Conservation (phyloP, 2,329 filamentous ascomycete species). For the Elsinoe batatas region DNA sequence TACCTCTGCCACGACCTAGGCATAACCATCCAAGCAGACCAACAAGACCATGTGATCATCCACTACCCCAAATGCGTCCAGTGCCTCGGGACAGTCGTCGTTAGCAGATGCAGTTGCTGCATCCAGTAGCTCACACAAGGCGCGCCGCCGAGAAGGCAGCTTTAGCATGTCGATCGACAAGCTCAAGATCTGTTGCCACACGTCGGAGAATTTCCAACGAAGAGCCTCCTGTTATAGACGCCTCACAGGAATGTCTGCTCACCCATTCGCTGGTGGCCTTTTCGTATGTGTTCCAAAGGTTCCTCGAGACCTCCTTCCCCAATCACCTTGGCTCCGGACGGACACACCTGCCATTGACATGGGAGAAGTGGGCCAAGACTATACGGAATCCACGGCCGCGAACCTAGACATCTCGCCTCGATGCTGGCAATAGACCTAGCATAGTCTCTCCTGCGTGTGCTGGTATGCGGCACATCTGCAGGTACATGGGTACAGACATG, state of each 20-base stretch:
- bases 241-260: neutral
- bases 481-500: conserved; percentile 4
- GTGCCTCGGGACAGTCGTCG: neutral
- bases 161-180: neutral
- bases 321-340: neutral
- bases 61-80: neutral
- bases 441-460: neutral
- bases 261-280: neutral
- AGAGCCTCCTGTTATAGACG: neutral
- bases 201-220: neutral
- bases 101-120: neutral
- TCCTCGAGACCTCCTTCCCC: neutral
- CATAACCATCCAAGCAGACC: neutral
- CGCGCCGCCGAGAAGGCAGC: neutral
- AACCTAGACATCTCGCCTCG: neutral
- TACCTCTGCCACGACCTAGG: too few species aligned
- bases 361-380: neutral
- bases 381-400: neutral
- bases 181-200: neutral
- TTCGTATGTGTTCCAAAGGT: neutral
- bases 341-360: neutral
- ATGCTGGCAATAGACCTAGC: neutral
- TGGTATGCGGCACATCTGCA: neutral
- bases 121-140: neutral
- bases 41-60: conserved; percentile 1